These are phyloP conservation scores for Fallopia convolvulus DNA, from an alignment of 148 eudicot species.

Conservation along the genomic window DNA sequence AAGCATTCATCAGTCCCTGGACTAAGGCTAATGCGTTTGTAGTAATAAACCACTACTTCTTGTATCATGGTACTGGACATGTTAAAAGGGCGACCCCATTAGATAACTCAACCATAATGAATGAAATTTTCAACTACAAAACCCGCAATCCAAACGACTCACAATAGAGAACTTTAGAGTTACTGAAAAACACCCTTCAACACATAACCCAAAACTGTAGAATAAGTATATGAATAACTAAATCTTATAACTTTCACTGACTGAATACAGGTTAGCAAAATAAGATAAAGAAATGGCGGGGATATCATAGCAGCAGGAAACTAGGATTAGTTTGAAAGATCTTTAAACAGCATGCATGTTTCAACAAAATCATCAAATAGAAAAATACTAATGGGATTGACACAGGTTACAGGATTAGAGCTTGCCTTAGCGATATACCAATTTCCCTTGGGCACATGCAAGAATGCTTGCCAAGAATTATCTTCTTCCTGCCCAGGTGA, in stretches of 20 bases:
- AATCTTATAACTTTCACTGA: background rate
- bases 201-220: background rate
- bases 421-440: conserved; percentile 95
- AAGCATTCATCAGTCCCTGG: background rate
- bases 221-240: too few relatives aligned
- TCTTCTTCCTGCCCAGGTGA: conserved; percentile 96
- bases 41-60: background rate
- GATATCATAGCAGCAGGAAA: background rate
- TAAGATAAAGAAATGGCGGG: background rate
- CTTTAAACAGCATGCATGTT: background rate
- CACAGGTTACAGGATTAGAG: conserved; percentile 13
- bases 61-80: background rate
- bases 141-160: too few relatives aligned
- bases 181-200: background rate
- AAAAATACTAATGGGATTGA: background rate
- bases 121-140: too few relatives aligned
- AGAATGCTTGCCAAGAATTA: conserved; percentile 98
- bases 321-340: background rate
- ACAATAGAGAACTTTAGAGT: background rate
- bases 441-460: conserved; percentile 75
- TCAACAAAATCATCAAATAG: background rate
- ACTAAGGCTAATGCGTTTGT: background rate
- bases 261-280: background rate
- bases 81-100: too few relatives aligned
- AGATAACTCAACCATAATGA: background rate